Base-by-base conservation (phyloP, 495 filamentous ascomycete species). In the Penicillium cinerascens region DNA sequence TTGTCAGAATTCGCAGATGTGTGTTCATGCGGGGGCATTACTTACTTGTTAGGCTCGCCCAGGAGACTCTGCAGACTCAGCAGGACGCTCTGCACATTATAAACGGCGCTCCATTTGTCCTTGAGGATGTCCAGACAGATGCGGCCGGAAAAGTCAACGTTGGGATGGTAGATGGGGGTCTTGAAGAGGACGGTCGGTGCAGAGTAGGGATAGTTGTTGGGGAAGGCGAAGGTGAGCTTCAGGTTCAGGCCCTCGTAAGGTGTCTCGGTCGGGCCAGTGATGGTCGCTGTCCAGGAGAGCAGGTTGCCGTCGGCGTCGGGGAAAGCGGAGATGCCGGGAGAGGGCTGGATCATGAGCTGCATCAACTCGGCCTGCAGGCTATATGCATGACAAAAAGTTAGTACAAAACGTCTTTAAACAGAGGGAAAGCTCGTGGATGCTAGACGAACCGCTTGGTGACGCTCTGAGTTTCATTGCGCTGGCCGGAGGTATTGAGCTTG, bases 111-210 rank as follows among this genome's bases (percentile, higher is more conserved):
- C 93, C 93, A 97, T 74, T 96, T 96, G 66, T 97, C 93, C 78
- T 96, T 96, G 45, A 99, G 76, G 60, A 99, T 99, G 70, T 97
- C 95, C 52, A 99, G 78, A 68, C 91, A 96, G 70, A 96, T 95
- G 47, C 89, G 82, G 36, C 90, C 91, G 7, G 90, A 91, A 71
- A 93, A 92, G 68, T 95, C 91, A 55, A 96, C 87, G 58, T 96
- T 96, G 21, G 91, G 91, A 60, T 96, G 91, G 73, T 92, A 95
- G 69, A 96, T 95, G 13, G 89, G 89, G 1, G 91, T 95, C 67
- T 87, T 91, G 80, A 93, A 96, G 36, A 96, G 78, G 15, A 99
- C 92, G 18, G 87, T 89, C 1, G 93, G 93, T n/a, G 93, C 82
- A 0, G 87, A 81, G 71, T 96, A 96, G 1, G 93, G 93, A 60